Evolutionary conservation across 192 early-diverging fungal species (phyloP), one percentile per base, ranked within the genome.

Genomic region (Backusella macrospora): DNA sequence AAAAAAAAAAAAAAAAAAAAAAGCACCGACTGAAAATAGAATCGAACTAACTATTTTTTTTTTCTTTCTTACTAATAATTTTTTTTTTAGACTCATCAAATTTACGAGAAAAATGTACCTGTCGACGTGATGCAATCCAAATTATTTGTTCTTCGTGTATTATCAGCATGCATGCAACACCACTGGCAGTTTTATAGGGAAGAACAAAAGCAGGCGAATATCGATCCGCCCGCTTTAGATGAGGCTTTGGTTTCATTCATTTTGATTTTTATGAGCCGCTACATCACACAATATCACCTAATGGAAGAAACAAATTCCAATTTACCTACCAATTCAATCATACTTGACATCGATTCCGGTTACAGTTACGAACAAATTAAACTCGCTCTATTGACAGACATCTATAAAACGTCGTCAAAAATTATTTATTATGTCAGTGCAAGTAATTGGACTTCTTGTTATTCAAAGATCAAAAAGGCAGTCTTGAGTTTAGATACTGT

Each of bases 351-450:
- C 12, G 67, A 68, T 18, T 45, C 38, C 5, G 43, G 42, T 9
- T 40, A 42, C 71, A 65, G 34, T 10, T 59, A 67, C 42, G 87
- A 88, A 13, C 44, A 68, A 47, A 68, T 68, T 45, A 68, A 68
- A 2, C 45, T 68, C 21, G 47, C 23, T 68, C 72, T 89, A 40
- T 80, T 90, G 34, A 76, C 76, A 66, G 93, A 93, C 71, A 91
- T 93, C 52, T 91, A 91, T 68, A 90, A 90, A 71, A 87, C 88
- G 4, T 94, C 95, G 8, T 94, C 94, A 21, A 83, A 90, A 5
- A 87, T 97, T 21, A 82, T 96, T 39, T 93, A 90, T 78, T 98
- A 92, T 80, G 85, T 97, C 23, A 93, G 93, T 62, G 92, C 94
- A 14, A 88, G 91, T 34, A 98, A 97, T 79, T 98, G 96, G 96